Conservation (phyloP, 1,284 basidiomycete genomes). For the Gymnopus androsaceus region DNA sequence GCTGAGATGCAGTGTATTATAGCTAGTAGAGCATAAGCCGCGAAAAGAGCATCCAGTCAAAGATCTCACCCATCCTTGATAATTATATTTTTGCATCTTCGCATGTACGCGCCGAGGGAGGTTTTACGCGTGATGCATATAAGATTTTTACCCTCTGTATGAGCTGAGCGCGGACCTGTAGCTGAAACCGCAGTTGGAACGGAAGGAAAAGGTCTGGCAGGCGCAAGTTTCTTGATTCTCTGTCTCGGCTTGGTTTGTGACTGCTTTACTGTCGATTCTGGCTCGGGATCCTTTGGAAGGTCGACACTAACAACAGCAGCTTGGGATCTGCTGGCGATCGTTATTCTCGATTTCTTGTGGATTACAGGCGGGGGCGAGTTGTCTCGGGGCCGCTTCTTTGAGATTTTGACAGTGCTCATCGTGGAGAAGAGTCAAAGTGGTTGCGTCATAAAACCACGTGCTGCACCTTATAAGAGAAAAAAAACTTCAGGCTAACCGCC, state of each 20-base stretch:
- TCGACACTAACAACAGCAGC: conserved; percentile 2
- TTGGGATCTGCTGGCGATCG: conserved; percentile 7
- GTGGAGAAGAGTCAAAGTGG: not conserved
- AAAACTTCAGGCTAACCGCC: not conserved
- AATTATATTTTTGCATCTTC: conserved; percentile 76
- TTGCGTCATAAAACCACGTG: not conserved
- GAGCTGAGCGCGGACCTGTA: conserved; percentile 77
- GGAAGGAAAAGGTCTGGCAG: conserved; percentile 73
- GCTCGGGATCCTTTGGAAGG: not conserved
- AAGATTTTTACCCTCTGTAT: conserved; percentile 74
- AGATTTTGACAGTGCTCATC: conserved; percentile 10
- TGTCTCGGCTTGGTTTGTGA: conserved; percentile 27
- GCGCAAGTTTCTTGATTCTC: conserved; percentile 65
- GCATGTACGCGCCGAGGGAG: conserved; percentile 71
- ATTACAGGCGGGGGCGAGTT: not conserved
- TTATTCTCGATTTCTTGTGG: conserved; percentile 29
- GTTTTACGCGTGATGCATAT: conserved; percentile 84
- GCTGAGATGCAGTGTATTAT: conserved; percentile 73
- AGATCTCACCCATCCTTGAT: conserved; percentile 72
- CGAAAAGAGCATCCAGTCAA: conserved; percentile 1
- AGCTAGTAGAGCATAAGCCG: conserved; percentile 41
- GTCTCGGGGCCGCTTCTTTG: conserved; percentile 5
- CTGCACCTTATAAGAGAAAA: not conserved
- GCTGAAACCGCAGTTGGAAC: conserved; percentile 75
- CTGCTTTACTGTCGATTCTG: conserved; percentile 12